phyloP scores from a whole-genome alignment of 768 basidiomycete genomes.

The Suillus cothurnatus region DNA sequence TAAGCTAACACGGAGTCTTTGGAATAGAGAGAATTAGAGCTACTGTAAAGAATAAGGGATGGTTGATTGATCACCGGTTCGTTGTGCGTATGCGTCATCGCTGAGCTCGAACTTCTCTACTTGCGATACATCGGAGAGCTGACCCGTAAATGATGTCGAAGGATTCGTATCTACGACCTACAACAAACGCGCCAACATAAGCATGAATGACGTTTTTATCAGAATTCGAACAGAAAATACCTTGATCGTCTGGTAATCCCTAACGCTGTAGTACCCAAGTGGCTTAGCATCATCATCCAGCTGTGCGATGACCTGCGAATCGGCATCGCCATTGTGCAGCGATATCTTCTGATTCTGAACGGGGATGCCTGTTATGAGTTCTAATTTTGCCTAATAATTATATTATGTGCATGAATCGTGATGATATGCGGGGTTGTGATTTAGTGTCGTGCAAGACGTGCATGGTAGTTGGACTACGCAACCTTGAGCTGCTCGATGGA shows the following conservation, averaged over 20 bases:
- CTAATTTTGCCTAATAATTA: conserved; percentile 66
- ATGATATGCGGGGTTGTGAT: background rate
- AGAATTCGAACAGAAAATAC: conserved; percentile 38
- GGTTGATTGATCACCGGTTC: conserved; percentile 58
- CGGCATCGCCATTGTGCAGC: conserved; percentile 60
- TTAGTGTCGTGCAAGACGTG: conserved; percentile 16
- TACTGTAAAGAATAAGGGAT: background rate
- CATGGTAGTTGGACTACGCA: conserved; percentile 14
- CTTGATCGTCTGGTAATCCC: conserved; percentile 80
- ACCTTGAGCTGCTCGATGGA: conserved; percentile 87
- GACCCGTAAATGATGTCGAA: conserved; percentile 73
- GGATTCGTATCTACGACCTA: conserved; percentile 82
- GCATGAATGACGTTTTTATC: background rate
- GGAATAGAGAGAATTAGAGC: conserved; percentile 12
- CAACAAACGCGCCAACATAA: conserved; percentile 1
- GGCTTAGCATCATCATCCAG: conserved; percentile 69
- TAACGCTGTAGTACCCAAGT: conserved; percentile 74
- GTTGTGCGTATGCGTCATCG: conserved; percentile 75
- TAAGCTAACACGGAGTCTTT: conserved; percentile 88
- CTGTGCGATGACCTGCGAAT: conserved; percentile 48
- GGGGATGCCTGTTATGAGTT: conserved; percentile 90
- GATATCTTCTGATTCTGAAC: conserved; percentile 68
- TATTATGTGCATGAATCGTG: background rate
- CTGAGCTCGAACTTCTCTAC: conserved; percentile 94
- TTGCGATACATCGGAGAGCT: conserved; percentile 79